Conservation (phyloP, 306 rosid genomes). For the Cucumis melo region DNA sequence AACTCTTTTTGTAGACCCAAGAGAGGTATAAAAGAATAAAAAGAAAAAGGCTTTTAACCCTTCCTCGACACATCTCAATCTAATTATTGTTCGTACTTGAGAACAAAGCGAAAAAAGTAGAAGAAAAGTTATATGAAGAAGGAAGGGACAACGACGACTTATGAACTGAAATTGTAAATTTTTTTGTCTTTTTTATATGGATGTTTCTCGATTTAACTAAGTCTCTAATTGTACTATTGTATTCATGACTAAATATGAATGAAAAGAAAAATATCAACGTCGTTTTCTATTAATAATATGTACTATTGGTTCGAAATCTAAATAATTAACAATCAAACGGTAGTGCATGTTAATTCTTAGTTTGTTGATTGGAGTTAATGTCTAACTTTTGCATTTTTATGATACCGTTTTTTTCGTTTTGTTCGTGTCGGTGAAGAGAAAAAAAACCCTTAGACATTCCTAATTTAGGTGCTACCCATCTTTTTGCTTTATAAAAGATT, state of each 20-base stretch:
- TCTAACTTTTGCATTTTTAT: neutral
- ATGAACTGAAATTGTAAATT: no score
- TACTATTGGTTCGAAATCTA: no score
- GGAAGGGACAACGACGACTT: no score
- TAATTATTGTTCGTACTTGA: neutral
- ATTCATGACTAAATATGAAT: no score
- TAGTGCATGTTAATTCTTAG: no score
- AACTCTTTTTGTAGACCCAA: slow-evolving; percentile 92
- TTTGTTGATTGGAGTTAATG: neutral
- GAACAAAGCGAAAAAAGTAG: neutral
- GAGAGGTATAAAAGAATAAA: slow-evolving; percentile 52
- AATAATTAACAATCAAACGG: no score
- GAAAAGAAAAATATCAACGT: no score
- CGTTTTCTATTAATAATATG: no score
- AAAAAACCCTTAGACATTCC: neutral
- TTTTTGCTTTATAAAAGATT: neutral
- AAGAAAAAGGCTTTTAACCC: neutral
- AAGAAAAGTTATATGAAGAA: neutral
- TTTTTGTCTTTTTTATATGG: no score
- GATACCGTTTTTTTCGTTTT: neutral
- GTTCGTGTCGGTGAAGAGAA: neutral
- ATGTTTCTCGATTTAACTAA: no score
- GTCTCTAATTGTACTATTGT: no score
- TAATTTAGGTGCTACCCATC: neutral
- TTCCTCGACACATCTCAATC: neutral